A percentile compares a stretch with the other conserved stretches of the same genome.
Conservation (phyloP, 345 rosid species). For the Eucalyptus camaldulensis region DNA sequence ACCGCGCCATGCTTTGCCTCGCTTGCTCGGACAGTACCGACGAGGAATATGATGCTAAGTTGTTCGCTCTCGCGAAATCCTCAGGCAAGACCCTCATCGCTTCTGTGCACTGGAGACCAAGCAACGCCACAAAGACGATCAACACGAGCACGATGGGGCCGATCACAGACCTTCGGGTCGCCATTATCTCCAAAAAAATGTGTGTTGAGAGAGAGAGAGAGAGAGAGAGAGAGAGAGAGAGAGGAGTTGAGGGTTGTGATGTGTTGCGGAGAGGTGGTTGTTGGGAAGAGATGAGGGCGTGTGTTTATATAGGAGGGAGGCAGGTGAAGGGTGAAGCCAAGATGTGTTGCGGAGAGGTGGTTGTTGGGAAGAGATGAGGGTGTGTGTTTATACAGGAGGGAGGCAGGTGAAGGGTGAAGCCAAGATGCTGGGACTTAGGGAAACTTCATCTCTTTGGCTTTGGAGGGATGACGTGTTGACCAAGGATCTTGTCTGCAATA, state of each 20-base stretch:
- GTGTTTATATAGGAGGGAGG: not conserved
- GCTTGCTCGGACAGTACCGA: conserved; percentile 9
- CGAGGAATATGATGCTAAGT: not conserved
- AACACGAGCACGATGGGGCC: not conserved
- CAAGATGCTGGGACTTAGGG: not conserved
- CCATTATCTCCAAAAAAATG: not conserved
- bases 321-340: not conserved
- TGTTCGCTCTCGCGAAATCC: not conserved
- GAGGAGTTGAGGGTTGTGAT: not conserved
- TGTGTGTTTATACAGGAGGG: not conserved
- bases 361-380: not conserved
- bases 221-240: not conserved
- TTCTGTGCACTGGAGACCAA: not conserved
- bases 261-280: not conserved
- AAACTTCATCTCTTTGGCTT: not conserved
- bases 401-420: not conserved
- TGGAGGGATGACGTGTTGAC: not conserved
- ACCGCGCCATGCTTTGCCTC: conserved; percentile 6
- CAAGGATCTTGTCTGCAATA: not conserved
- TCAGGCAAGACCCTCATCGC: not conserved
- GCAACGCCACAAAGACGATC: not conserved
- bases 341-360: not conserved
- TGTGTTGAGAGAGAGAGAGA: not conserved
- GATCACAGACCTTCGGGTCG: not conserved
- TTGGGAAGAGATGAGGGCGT: not conserved